These are phyloP conservation scores for Fomitopsis serialis DNA, from an alignment of 768 basidiomycete species.

Conservation along the genomic window DNA sequence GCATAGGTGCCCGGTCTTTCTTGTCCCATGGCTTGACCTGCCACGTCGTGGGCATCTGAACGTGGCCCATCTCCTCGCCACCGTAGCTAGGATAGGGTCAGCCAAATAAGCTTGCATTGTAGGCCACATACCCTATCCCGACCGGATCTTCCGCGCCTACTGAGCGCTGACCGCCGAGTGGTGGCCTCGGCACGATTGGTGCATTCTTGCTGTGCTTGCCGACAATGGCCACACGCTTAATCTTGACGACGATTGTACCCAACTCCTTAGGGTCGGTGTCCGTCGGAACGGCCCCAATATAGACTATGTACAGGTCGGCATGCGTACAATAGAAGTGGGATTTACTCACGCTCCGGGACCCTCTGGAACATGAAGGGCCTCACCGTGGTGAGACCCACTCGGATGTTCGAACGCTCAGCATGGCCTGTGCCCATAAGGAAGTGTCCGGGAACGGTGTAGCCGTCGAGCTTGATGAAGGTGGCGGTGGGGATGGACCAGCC, in stretches of 20 bases:
- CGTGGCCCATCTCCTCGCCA: constrained; percentile 30
- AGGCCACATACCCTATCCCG: constrained; percentile 36
- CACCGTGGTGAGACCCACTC: constrained; percentile 45
- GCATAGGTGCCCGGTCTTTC: constrained; percentile 41
- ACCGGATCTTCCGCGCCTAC: constrained; percentile 32
- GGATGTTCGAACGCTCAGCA: constrained; percentile 47
- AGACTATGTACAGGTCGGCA: constrained; percentile 3
- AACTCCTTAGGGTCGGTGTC: constrained; percentile 24
- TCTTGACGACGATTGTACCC: constrained; percentile 51
- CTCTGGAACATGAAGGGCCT: constrained; percentile 57
- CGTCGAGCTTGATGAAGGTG: constrained; percentile 60
- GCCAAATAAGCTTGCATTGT: not conserved
- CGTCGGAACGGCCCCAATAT: not conserved
- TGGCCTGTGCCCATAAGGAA: constrained; percentile 54
- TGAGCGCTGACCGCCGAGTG: constrained; percentile 30
- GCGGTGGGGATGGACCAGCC: constrained; percentile 50
- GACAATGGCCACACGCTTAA: constrained; percentile 30
- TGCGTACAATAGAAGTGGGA: constrained; percentile 1
- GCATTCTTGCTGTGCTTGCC: constrained; percentile 37
- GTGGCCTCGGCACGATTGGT: constrained; percentile 33
- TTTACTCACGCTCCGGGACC: constrained; percentile 32
- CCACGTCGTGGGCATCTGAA: constrained; percentile 50
- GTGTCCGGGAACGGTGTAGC: constrained; percentile 53
- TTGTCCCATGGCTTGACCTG: constrained; percentile 42
- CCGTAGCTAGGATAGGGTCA: constrained; percentile 38